Evolutionary conservation across 768 basidiomycete genomes (phyloP).

Genomic region (Neoboletus subvelutipes): DNA sequence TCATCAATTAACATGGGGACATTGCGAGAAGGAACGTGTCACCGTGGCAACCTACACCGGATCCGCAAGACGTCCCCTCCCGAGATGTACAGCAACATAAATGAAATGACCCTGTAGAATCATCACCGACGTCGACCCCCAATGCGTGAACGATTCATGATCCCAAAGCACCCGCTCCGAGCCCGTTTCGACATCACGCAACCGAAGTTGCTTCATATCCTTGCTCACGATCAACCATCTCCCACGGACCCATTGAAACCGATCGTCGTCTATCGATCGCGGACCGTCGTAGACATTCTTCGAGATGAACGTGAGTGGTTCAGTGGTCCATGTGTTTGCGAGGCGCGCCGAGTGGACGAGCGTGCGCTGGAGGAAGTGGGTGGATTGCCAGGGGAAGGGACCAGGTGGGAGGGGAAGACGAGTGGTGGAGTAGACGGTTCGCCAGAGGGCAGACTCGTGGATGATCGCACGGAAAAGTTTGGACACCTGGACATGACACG

Average conservation of each 20-base stretch:
- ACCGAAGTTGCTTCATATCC: slow-evolving; percentile 8
- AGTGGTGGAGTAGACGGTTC: slow-evolving; percentile 5
- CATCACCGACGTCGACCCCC: slow-evolving; percentile 13
- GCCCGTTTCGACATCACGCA: slow-evolving; percentile 17
- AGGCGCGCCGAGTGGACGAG: slow-evolving; percentile 20
- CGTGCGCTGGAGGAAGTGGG: slow-evolving; percentile 13
- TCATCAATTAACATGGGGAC: neutral
- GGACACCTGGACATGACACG: slow-evolving; percentile 14
- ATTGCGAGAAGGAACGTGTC: neutral
- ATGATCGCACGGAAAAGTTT: slow-evolving; percentile 12
- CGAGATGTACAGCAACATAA: slow-evolving; percentile 15
- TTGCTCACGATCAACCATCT: slow-evolving; percentile 21
- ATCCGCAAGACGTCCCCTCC: slow-evolving; percentile 5
- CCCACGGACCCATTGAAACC: slow-evolving; percentile 17
- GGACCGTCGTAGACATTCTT: slow-evolving; percentile 5
- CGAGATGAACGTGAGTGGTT: slow-evolving; percentile 12
- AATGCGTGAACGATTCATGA: slow-evolving; percentile 1
- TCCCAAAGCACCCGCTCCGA: slow-evolving; percentile 20
- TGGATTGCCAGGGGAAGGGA: slow-evolving; percentile 23
- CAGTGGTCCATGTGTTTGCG: slow-evolving; percentile 12
- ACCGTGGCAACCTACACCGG: slow-evolving; percentile 13
- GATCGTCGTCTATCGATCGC: slow-evolving; percentile 4
- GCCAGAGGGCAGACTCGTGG: slow-evolving; percentile 15
- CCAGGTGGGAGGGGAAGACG: slow-evolving; percentile 20
- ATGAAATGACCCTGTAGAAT: slow-evolving; percentile 12